Conservation (phyloP, 1,284 basidiomycete genomes). For the Heterobasidion irregulare region DNA sequence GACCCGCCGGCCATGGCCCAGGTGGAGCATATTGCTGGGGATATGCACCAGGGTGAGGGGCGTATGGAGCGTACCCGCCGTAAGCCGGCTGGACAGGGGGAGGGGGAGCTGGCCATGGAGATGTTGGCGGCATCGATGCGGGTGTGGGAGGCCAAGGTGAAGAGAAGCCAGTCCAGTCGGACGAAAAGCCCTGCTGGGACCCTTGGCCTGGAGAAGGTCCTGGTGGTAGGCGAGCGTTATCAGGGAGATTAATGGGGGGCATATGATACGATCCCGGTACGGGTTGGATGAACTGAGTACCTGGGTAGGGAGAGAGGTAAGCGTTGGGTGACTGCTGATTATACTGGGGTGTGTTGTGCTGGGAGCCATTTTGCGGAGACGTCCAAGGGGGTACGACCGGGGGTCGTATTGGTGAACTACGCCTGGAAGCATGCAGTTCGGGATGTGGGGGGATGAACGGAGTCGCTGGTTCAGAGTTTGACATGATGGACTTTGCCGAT, state of each 20-base stretch:
- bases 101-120: constrained; percentile 6
- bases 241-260: constrained; percentile 17
- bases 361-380: constrained; percentile 5
- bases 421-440: constrained; percentile 1
- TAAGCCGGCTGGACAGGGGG: constrained; percentile 2
- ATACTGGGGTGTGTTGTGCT: constrained; percentile 1
- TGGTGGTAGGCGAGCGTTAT: background rate
- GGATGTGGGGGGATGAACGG: constrained; percentile 11
- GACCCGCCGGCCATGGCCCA: background rate
- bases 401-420: constrained; percentile 5
- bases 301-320: constrained; percentile 9
- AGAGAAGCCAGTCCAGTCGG: constrained; percentile 12
- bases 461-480: constrained; percentile 10
- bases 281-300: constrained; percentile 8
- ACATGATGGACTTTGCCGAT: constrained; percentile 2
- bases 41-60: background rate
- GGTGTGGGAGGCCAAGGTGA: constrained; percentile 5
- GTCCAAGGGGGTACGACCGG: constrained; percentile 8
- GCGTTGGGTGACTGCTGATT: constrained; percentile 2
- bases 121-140: constrained; percentile 1
- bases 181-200: constrained; percentile 9
- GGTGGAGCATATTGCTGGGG: background rate
- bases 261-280: constrained; percentile 23
- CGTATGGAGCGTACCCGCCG: background rate
- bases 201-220: constrained; percentile 1